A percentile compares a stretch with the other conserved stretches of the same genome.
Conservation (phyloP, 1,284 basidiomycete species). For the Sutorius eximius region DNA sequence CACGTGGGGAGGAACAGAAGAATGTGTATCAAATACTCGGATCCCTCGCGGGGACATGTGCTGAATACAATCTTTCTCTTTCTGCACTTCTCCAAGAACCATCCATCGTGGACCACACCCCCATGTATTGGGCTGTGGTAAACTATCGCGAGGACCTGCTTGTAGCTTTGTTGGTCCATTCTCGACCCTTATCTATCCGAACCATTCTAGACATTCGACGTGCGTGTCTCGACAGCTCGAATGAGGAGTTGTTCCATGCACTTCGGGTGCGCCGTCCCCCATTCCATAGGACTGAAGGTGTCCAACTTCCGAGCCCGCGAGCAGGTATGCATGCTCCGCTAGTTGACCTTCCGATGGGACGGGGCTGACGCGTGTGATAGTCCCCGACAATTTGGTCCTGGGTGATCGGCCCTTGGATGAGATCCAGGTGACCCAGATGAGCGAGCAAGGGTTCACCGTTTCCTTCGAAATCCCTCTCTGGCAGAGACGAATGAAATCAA, state of each 20-base stretch:
- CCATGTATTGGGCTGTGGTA: constrained; percentile 72
- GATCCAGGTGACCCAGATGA: constrained; percentile 48
- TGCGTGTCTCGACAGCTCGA: constrained; percentile 63
- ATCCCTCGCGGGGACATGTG: constrained; percentile 47
- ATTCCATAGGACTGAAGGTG: constrained; percentile 23
- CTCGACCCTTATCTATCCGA: constrained; percentile 49
- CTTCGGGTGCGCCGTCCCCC: constrained; percentile 41
- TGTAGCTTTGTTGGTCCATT: constrained; percentile 47
- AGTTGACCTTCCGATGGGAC: constrained; percentile 37
- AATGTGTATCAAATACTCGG: constrained; percentile 38
- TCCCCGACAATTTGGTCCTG: constrained; percentile 55
- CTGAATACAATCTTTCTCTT: constrained; percentile 41
- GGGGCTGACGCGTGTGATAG: constrained; percentile 31
- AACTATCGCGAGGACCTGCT: constrained; percentile 45
- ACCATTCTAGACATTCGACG: constrained; percentile 60
- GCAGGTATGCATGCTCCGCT: constrained; percentile 14
- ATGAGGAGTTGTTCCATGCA: constrained; percentile 63
- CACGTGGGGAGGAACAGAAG: neutral
- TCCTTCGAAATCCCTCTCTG: constrained; percentile 59
- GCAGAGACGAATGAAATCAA: constrained; percentile 67
- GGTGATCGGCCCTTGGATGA: constrained; percentile 53
- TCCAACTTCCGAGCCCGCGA: constrained; percentile 11
- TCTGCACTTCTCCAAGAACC: constrained; percentile 57
- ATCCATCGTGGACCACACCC: constrained; percentile 60
- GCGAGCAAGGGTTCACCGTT: constrained; percentile 52